Evolutionary conservation across 2,329 filamentous ascomycete species (phyloP).

Genomic region (Paraphaeosphaeria minitans): DNA sequence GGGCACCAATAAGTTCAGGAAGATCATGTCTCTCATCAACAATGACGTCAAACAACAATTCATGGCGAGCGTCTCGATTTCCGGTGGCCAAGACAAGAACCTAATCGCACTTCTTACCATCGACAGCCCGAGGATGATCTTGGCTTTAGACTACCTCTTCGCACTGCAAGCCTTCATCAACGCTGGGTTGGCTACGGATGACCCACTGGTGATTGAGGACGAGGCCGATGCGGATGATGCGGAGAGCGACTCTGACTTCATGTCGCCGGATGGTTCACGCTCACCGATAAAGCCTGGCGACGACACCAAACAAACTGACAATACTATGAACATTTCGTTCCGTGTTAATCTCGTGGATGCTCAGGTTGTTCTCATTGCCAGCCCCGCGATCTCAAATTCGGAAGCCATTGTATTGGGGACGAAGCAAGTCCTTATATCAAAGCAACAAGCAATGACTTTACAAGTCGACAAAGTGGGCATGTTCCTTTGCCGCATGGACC

Average conservation of each 20-base stretch:
- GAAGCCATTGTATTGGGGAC: constrained; percentile 96
- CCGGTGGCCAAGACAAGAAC: constrained; percentile 78
- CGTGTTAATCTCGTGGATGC: constrained; percentile 94
- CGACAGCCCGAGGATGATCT: constrained; percentile 92
- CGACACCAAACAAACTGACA: constrained; percentile 38
- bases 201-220: constrained; percentile 67
- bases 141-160: constrained; percentile 94
- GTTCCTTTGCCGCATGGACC: constrained; percentile 99
- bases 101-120: constrained; percentile 91
- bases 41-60: constrained; percentile 92
- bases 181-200: constrained; percentile 64
- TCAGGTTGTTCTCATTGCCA: constrained; percentile 94
- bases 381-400: constrained; percentile 84
- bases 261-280: constrained; percentile 40
- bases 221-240: constrained; percentile 56
- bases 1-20: constrained; percentile 93
- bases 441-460: constrained; percentile 91
- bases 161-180: constrained; percentile 84
- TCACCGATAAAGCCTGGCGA: constrained; percentile 23
- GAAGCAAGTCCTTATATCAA: constrained; percentile 88
- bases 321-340: constrained; percentile 78
- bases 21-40: constrained; percentile 97
- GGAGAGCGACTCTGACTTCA: constrained; percentile 45
- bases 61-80: constrained; percentile 96
- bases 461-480: constrained; percentile 95